phyloP scores from a whole-genome alignment of 1,284 basidiomycete genomes.

The Caloboletus firmus region DNA sequence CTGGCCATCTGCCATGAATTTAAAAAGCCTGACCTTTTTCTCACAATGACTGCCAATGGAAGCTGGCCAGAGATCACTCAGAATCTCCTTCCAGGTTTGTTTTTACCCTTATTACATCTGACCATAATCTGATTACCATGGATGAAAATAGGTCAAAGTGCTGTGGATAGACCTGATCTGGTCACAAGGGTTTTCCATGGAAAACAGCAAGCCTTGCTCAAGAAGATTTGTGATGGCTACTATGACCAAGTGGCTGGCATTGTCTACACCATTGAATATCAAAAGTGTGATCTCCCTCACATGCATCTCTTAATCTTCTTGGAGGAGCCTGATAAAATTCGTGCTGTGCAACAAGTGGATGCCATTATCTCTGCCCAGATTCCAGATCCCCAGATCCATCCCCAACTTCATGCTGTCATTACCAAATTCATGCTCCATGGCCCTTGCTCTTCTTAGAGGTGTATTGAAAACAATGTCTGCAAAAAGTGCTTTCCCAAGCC shows the following conservation, averaged over 20 bases:
- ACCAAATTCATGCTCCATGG: slow-evolving; percentile 12
- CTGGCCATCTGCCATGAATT: background rate
- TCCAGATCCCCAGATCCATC: background rate
- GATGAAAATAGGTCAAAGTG: slow-evolving; percentile 28
- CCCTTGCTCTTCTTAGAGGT: slow-evolving; percentile 7
- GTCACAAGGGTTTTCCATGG: slow-evolving; percentile 45
- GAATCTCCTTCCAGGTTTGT: background rate
- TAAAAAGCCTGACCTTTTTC: background rate
- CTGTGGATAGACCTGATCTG: slow-evolving; percentile 46
- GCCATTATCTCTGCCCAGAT: slow-evolving; percentile 3
- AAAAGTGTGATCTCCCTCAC: slow-evolving; percentile 7
- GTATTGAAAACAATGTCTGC: slow-evolving; percentile 3
- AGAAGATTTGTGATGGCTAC: slow-evolving; percentile 16
- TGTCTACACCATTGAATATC: slow-evolving; percentile 15
- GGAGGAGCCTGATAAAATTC: background rate
- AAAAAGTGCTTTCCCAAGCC: slow-evolving; percentile 8
- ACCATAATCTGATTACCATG: no score
- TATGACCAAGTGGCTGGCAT: slow-evolving; percentile 4
- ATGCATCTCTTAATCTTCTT: slow-evolving; percentile 36
- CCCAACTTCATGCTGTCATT: background rate
- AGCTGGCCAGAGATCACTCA: background rate
- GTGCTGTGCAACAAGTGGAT: background rate
- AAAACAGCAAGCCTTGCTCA: slow-evolving; percentile 41
- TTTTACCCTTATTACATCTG: no score
- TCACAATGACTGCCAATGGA: slow-evolving; percentile 1